Percentiles rank a stretch among this genome's conserved stretches.
phyloP scores from a whole-genome alignment of 176 grass and related monocot species.

The Echinochloa phyllopogon region DNA sequence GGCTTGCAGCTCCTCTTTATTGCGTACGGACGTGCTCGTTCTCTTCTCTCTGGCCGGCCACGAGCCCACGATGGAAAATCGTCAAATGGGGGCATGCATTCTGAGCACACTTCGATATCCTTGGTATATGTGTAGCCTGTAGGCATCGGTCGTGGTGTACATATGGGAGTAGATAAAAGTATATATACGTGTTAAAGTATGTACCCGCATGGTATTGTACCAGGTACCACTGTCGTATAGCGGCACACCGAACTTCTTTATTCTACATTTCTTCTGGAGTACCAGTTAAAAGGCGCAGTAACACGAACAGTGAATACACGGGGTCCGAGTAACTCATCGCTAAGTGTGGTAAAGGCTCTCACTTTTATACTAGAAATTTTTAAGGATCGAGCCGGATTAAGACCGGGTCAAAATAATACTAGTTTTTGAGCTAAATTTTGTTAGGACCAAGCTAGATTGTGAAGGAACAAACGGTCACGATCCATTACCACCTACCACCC shows the following conservation, averaged over 20 bases:
- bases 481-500: too few species aligned
- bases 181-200: neutral
- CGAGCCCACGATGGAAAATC: conserved; percentile 37
- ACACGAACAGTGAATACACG: neutral
- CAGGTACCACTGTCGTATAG: neutral
- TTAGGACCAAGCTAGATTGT: too few species aligned
- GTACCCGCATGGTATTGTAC: conserved; percentile 6
- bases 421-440: too few species aligned
- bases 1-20: conserved; percentile 32
- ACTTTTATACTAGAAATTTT: too few species aligned
- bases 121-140: conserved; percentile 38
- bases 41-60: conserved; percentile 38
- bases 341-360: too few species aligned
- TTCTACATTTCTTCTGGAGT: neutral
- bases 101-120: conserved; percentile 9
- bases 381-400: too few species aligned
- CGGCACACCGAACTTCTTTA: neutral
- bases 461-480: too few species aligned
- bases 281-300: neutral
- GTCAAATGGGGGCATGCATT: conserved; percentile 16
- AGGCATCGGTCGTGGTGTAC: neutral
- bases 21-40: conserved; percentile 31
- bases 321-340: neutral
- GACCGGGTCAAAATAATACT: too few species aligned
- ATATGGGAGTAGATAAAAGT: neutral